Base-by-base conservation (phyloP, 2,329 filamentous ascomycete genomes). In the Grosmannia penicillata region DNA sequence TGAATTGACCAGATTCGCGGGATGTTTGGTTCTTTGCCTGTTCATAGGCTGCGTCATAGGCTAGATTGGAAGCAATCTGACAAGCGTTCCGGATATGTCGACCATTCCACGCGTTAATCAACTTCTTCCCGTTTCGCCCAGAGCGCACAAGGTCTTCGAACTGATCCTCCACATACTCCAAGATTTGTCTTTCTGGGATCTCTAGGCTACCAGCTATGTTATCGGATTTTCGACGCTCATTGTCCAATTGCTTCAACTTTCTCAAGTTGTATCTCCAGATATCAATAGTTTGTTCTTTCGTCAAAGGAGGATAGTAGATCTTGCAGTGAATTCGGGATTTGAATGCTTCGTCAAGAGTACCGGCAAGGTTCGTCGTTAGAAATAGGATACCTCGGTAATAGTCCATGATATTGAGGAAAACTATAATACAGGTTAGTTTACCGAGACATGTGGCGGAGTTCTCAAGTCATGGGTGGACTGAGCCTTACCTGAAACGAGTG, bases 351-450 rank as follows among this genome's bases (percentile, higher is more conserved):
- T 70, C 66, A 4, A 70, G 58, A 2, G 54, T 53, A 11, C 63
- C 62, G 7, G 66, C 59, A 4, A 64, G 57, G 51, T 70, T 70
- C 10, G 65, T 70, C 0, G 66, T 70, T 4, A 70, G 52, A 50
- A 65, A 65, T 6, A 68, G 47, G 6, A 67, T 55, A n/a, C 65
- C 65, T 2, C 53, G 52, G 44, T 65, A 66, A 49, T 66, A 66
- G 47, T 67, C 64, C 0, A 68, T 51, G 0, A 63, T 54, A 5
- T 61, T 55, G 4, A 68, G 53, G 47, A 68, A 67, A 2, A 66
- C 62, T 53, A 22, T n/a, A n/a, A n/a, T n/a, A n/a, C n/a, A n/a
- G n/a, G n/a, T n/a, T n/a, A n/a, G n/a, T n/a, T n/a, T n/a, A n/a
- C n/a, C n/a, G n/a, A 4, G 2, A n/a, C 17, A 15, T 22, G 18